Evolutionary conservation across 2,329 filamentous ascomycete genomes (phyloP).

Genomic region (Aspergillus fumigatus): DNA sequence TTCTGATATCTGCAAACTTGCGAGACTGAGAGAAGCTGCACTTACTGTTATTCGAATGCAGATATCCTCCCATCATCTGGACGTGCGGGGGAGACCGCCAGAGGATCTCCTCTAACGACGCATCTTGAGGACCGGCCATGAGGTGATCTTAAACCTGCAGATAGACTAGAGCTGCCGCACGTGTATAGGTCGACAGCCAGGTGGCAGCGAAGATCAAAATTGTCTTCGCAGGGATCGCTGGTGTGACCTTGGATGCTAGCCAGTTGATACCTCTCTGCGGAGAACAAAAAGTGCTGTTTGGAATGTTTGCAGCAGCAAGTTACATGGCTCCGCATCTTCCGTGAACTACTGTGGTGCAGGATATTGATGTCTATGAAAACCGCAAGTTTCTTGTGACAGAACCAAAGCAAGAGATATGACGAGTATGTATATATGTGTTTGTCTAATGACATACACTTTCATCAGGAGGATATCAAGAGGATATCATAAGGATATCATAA

Average conservation of each 20-base stretch:
- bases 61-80: conserved; percentile 43
- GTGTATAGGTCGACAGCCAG: background rate
- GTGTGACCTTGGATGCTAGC: background rate
- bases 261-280: background rate
- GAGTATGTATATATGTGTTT: background rate
- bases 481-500: background rate
- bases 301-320: conserved; percentile 22
- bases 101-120: conserved; percentile 41
- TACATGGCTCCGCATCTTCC: background rate
- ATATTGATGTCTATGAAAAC: conserved; percentile 1
- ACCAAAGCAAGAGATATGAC: too few relatives aligned
- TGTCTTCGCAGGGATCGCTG: background rate
- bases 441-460: background rate
- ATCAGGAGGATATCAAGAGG: too few relatives aligned
- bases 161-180: background rate
- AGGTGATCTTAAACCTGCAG: background rate
- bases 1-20: background rate
- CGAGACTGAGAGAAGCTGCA: background rate
- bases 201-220: too few relatives aligned
- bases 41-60: conserved; percentile 44
- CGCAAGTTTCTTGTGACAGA: background rate
- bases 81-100: conserved; percentile 44
- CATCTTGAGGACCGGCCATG: conserved; percentile 32
- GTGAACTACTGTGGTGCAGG: background rate
- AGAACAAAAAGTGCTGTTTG: conserved; percentile 21